phyloP scores from a whole-genome alignment of 768 basidiomycete species.

The Gelatoporia subvermispora region DNA sequence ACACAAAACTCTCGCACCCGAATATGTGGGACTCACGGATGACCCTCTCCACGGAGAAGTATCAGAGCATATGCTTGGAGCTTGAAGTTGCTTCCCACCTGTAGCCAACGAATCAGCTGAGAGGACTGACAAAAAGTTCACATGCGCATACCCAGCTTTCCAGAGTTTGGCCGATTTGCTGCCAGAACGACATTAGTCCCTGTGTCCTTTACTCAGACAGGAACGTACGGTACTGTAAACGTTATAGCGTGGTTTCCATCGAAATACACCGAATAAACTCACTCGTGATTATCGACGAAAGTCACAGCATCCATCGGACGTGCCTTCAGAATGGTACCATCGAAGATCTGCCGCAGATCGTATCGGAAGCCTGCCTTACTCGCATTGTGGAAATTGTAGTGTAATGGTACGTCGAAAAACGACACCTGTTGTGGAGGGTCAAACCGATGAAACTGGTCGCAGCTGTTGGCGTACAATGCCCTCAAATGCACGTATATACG shows the following conservation, averaged over 20 bases:
- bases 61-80: conserved; percentile 79
- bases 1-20: background rate
- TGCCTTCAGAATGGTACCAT: conserved; percentile 59
- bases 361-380: conserved; percentile 62
- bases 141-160: conserved; percentile 70
- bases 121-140: background rate
- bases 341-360: conserved; percentile 73
- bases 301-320: conserved; percentile 82
- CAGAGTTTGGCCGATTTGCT: conserved; percentile 69
- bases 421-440: conserved; percentile 49
- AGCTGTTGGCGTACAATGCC: conserved; percentile 47
- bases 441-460: background rate
- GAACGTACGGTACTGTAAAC: conserved; percentile 52
- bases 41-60: conserved; percentile 61
- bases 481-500: conserved; percentile 56
- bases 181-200: background rate
- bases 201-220: conserved; percentile 1
- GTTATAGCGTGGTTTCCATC: background rate
- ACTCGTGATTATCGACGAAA: conserved; percentile 91
- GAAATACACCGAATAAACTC: conserved; percentile 23
- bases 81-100: conserved; percentile 74
- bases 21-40: conserved; percentile 52
- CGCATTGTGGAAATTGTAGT: conserved; percentile 77
- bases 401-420: conserved; percentile 90
- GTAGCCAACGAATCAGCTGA: background rate